Evolutionary conservation across 176 grass and related monocot species (phyloP).

Genomic region (Musa acuminata): DNA sequence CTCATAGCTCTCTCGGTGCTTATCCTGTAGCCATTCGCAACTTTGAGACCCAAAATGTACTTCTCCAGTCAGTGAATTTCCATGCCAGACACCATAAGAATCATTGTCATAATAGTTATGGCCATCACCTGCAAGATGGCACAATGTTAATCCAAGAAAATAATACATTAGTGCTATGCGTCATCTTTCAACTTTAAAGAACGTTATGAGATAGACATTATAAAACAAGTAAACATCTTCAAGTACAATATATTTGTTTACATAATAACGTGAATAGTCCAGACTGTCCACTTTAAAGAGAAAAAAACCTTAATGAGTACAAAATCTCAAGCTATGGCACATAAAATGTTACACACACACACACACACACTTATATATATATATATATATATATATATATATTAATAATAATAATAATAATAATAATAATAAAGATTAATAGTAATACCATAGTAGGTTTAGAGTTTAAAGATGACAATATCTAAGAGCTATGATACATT

Average conservation of each 20-base stretch:
- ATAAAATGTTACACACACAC: too few relatives aligned
- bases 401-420: too few relatives aligned
- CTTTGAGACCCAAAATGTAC: slow-evolving; percentile 1
- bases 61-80: slow-evolving; percentile 4
- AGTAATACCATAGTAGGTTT: too few relatives aligned
- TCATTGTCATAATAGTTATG: slow-evolving; percentile 4
- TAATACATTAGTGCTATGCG: neutral
- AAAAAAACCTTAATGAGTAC: neutral
- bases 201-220: neutral
- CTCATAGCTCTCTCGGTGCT: neutral
- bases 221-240: too few relatives aligned
- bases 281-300: neutral
- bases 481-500: too few relatives aligned
- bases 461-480: too few relatives aligned
- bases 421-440: too few relatives aligned
- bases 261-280: neutral
- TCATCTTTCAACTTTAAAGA: neutral
- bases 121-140: neutral
- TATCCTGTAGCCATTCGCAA: slow-evolving; percentile 4
- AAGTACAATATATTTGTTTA: too few relatives aligned
- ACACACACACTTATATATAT: too few relatives aligned
- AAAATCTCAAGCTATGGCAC: too few relatives aligned
- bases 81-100: slow-evolving; percentile 2
- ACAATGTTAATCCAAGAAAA: neutral
- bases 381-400: too few relatives aligned